These are phyloP conservation scores for Naematelia aurantialba DNA, from an alignment of 768 basidiomycete genomes.

Conservation along the genomic window DNA sequence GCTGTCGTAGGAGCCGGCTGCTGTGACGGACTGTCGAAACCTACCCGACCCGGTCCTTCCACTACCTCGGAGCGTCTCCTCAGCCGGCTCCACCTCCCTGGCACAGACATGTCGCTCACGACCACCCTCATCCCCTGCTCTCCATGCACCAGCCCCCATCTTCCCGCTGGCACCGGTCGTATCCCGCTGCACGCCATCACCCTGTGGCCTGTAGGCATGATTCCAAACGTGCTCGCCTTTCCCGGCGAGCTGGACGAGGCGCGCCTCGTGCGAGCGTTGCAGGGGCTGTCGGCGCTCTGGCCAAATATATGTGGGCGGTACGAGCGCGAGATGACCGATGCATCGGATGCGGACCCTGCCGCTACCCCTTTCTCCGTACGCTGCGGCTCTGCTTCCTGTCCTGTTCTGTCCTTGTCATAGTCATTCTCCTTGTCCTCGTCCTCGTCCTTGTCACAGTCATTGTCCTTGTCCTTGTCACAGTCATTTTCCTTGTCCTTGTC, in stretches of 20 bases:
- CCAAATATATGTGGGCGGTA: neutral
- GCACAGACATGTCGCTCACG: neutral
- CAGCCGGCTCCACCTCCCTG: too few species aligned
- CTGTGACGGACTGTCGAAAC: too few species aligned
- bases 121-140: neutral
- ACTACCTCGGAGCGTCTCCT: too few species aligned
- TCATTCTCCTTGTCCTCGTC: too few species aligned
- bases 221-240: neutral
- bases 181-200: neutral
- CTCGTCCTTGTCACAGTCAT: too few species aligned
- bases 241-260: neutral
- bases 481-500: too few species aligned
- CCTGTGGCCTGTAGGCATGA: neutral
- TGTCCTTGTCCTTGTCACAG: too few species aligned
- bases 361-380: neutral
- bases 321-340: neutral
- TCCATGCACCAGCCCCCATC: neutral
- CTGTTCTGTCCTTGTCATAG: neutral
- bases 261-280: neutral
- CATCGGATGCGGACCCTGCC: too few species aligned
- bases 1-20: too few species aligned
- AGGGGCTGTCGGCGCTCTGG: neutral
- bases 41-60: too few species aligned
- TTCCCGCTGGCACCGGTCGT: neutral
- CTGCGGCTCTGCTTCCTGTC: neutral